Conservation (phyloP, 495 filamentous ascomycete genomes). For the Penicillium nucicola region DNA sequence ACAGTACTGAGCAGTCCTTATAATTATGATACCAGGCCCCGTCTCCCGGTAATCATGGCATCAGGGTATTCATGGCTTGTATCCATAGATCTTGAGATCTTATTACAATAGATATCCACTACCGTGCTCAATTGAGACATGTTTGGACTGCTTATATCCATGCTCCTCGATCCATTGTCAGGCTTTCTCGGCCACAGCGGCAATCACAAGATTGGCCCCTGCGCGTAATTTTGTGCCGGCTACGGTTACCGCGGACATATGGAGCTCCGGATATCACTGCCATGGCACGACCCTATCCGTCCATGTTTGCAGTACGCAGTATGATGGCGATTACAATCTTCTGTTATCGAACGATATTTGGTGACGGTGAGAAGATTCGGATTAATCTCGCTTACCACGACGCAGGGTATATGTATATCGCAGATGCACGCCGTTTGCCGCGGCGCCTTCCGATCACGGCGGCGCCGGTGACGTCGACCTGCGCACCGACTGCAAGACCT, state of each 20-base stretch:
- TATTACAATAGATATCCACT: too few species aligned
- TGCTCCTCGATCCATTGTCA: background rate
- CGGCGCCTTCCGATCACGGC: background rate
- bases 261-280: background rate
- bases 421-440: background rate
- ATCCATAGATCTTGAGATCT: too few species aligned
- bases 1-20: too few species aligned
- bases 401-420: background rate
- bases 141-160: too few species aligned
- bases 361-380: too few species aligned
- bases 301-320: too few species aligned
- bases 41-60: background rate
- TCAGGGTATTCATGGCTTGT: background rate
- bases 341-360: too few species aligned
- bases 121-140: too few species aligned
- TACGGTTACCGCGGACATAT: background rate
- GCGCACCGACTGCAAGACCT: background rate
- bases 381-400: background rate
- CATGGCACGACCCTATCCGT: background rate
- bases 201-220: background rate
- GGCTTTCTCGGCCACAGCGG: background rate
- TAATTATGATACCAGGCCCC: background rate
- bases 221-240: background rate
- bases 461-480: background rate
- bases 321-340: too few species aligned